Conservation (phyloP, 257 asterid species). For the Eustoma russellianum region DNA sequence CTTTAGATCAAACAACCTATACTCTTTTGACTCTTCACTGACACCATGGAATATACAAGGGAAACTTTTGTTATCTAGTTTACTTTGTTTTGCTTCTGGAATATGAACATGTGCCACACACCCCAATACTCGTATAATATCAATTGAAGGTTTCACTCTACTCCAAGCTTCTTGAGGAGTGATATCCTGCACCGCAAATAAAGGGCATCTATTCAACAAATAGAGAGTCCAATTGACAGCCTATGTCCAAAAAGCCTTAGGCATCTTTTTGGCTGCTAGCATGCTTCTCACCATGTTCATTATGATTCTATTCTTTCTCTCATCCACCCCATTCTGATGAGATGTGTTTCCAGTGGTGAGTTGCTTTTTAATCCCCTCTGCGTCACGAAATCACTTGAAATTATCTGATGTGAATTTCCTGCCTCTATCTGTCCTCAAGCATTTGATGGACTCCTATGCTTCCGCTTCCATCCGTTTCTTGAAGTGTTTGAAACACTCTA, state of each 20-base stretch:
- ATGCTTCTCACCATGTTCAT: neutral
- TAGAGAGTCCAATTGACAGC: slow-evolving; percentile 5
- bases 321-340: too few species aligned
- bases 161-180: slow-evolving; percentile 3
- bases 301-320: neutral
- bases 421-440: neutral
- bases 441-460: neutral
- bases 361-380: neutral
- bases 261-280: too few species aligned
- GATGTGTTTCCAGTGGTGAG: neutral
- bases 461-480: neutral
- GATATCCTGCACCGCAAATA: neutral
- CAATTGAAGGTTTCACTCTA: neutral
- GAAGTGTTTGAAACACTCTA: too few species aligned
- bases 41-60: neutral
- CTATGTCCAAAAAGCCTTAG: slow-evolving; percentile 6
- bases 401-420: neutral
- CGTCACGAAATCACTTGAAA: neutral
- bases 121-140: neutral
- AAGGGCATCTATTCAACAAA: slow-evolving; percentile 10
- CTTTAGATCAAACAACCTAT: neutral
- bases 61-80: neutral
- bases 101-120: neutral
- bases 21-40: neutral
- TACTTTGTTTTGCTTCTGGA: neutral